Percentiles rank a stretch among this genome's conserved stretches.
phyloP scores from a whole-genome alignment of 2,329 filamentous ascomycete species.

The Talaromyces sp. region DNA sequence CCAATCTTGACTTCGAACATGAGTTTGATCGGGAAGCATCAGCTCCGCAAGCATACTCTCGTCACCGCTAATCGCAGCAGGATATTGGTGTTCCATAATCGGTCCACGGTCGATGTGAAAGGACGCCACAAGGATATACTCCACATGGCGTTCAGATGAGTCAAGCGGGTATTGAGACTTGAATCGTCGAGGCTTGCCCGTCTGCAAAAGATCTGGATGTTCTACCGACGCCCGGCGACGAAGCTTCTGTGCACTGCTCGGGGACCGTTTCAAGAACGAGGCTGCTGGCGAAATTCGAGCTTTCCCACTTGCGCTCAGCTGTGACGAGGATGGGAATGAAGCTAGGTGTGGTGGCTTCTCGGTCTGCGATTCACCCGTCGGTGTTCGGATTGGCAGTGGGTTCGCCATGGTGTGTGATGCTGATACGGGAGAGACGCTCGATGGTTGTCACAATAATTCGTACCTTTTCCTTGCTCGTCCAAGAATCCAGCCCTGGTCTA shows the following conservation, averaged over 20 bases:
- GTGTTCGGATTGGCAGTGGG: conserved; percentile 4
- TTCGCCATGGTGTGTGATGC: conserved; percentile 6
- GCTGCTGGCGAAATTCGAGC: conserved; percentile 58
- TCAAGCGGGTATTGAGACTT: conserved; percentile 74
- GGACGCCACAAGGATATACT: conserved; percentile 95
- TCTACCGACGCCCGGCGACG: conserved; percentile 33
- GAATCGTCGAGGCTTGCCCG: conserved; percentile 48
- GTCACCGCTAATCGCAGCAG: conserved; percentile 88
- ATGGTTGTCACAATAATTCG: neutral
- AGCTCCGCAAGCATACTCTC: conserved; percentile 97
- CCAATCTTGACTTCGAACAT: conserved; percentile 94
- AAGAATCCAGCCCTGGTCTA: neutral
- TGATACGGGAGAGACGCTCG: neutral
- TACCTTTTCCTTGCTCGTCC: neutral
- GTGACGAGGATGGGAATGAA: conserved; percentile 19
- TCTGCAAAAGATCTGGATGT: conserved; percentile 39
- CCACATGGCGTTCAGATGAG: conserved; percentile 84
- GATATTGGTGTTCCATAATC: conserved; percentile 98
- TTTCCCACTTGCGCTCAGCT: conserved; percentile 45
- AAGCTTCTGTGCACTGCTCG: conserved; percentile 42
- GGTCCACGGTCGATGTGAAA: conserved; percentile 96
- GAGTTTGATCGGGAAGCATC: conserved; percentile 96
- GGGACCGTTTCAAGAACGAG: conserved; percentile 50
- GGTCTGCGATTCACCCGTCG: conserved; percentile 6
- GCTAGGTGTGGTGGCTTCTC: conserved; percentile 8